A percentile compares a stretch with the other conserved stretches of the same genome.
Evolutionary conservation across 257 asterid genomes (phyloP).

Genomic region (Lycium ferocissimum): DNA sequence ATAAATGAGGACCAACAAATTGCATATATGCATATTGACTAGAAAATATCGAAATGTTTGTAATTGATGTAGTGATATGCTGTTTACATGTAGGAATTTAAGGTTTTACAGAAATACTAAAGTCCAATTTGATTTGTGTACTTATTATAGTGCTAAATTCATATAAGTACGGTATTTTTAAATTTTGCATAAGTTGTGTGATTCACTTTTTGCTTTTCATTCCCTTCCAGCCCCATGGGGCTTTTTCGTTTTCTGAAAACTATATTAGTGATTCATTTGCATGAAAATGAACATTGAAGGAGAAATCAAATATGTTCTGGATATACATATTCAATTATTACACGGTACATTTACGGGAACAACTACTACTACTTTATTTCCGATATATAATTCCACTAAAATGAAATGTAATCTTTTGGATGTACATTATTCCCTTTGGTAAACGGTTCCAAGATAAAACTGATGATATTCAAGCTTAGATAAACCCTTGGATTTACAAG

Average conservation of each 20-base stretch:
- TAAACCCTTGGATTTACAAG: not conserved
- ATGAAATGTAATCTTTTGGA: not conserved
- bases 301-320: not conserved
- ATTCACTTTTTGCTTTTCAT: no score
- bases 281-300: not conserved
- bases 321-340: not conserved
- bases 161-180: no score
- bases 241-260: no score
- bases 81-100: not conserved
- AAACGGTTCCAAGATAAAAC: not conserved
- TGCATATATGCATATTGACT: not conserved
- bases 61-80: not conserved
- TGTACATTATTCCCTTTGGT: not conserved
- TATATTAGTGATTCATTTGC: not conserved
- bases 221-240: no score
- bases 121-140: not conserved
- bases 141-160: no score
- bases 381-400: not conserved
- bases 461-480: not conserved
- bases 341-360: not conserved
- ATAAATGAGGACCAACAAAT: not conserved
- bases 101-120: not conserved
- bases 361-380: not conserved
- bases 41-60: not conserved
- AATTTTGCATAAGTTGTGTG: no score